A percentile compares a stretch with the other conserved stretches of the same genome.
phyloP scores from a whole-genome alignment of 768 basidiomycete species.

The Mycena capillaripes region DNA sequence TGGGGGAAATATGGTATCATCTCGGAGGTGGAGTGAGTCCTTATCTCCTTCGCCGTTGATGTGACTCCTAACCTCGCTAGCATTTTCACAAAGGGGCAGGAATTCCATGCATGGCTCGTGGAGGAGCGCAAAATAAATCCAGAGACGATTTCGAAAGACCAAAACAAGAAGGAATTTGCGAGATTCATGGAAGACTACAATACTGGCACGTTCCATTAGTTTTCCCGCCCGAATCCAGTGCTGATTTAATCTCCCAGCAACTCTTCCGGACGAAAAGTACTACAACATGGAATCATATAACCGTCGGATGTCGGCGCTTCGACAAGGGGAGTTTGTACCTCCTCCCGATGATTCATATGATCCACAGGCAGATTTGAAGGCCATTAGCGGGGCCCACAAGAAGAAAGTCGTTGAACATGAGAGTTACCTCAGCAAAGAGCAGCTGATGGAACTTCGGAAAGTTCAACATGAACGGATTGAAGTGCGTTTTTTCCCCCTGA shows the following conservation, averaged over 20 bases:
- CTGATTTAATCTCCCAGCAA: conserved; percentile 63
- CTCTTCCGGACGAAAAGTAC: conserved; percentile 95
- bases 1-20: conserved; percentile 96
- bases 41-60: conserved; percentile 6
- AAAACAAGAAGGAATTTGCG: conserved; percentile 87
- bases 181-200: conserved; percentile 89
- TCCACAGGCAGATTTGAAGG: conserved; percentile 86
- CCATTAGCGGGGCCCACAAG: conserved; percentile 79
- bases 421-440: conserved; percentile 82
- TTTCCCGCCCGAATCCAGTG: neutral
- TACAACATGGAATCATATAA: conserved; percentile 93
- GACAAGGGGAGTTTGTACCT: conserved; percentile 87
- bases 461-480: conserved; percentile 90
- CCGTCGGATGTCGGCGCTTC: conserved; percentile 84
- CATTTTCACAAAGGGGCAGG: conserved; percentile 84
- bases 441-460: conserved; percentile 83
- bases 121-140: conserved; percentile 95
- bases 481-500: conserved; percentile 55
- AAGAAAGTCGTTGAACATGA: conserved; percentile 77
- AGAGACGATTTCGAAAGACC: conserved; percentile 88
- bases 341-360: conserved; percentile 83
- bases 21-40: conserved; percentile 83
- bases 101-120: conserved; percentile 94
- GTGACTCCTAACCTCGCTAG: conserved; percentile 54
- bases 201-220: conserved; percentile 64